Base-by-base conservation (phyloP, 805 yeast genomes). In the Hyphopichia homilentoma region DNA sequence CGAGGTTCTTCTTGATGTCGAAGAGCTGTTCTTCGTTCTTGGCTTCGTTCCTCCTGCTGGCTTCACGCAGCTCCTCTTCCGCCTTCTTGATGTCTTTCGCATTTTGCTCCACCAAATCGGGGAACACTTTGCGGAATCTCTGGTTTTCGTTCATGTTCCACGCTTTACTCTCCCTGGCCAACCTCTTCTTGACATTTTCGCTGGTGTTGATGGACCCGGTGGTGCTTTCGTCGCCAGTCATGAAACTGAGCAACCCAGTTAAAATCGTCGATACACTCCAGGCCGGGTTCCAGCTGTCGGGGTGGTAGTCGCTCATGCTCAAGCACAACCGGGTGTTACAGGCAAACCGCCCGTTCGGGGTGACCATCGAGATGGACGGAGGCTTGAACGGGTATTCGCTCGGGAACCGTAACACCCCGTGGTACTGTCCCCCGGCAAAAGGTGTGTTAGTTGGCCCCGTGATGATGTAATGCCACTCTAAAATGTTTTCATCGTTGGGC, bases 241-340 rank as follows among this genome's bases (percentile, higher is more conserved):
- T 89, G 50, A 89, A 89, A 53, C 95, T 85, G 43, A 89, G 65
- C 22, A 89, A 64, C 0, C 97, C 97, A 7, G 80, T 84, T 45
- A 89, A 68, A 14, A 89, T 89, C 0, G 97, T 88, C 21, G 86
- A 69, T 16, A 89, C 96, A 27, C 88, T 79, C 97, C 97, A 89
- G 5, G 95, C 87, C 1, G 97, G 97, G 56, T 89, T 88, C 97
- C 97, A 89, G 1, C 83, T 66, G 55, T 88, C 93, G 3, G 96
- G 96, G 48, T 89, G 97, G 57, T 78, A 89, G 60, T 89, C 97
- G 48, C 94, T 81, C 82, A 89, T 88, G n/a, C 89, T 79, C 30
- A 89, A 65, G 60, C 97, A 89, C 17, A 89, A 68, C 30, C 96
- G 66, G 3, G 87, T 79, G 54, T 85, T 85, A 35, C 87, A 74